phyloP scores from a whole-genome alignment of 1,139 yeast species.

The Nematodospora anomalae region DNA sequence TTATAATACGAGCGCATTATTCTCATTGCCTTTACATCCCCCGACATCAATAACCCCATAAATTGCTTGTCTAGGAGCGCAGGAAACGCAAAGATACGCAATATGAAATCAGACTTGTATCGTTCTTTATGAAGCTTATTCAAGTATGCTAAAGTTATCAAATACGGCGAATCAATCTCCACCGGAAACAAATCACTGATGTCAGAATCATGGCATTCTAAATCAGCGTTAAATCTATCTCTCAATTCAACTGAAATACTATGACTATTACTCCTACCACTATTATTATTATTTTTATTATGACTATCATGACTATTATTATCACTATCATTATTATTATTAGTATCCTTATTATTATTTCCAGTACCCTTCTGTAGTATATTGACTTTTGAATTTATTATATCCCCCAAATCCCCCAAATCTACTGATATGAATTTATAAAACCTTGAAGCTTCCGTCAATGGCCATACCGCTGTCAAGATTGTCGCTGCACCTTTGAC shows the following conservation, averaged over 20 bases:
- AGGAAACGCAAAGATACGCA: conserved; percentile 90
- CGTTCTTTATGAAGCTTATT: conserved; percentile 82
- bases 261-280: too few species aligned
- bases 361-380: conserved; percentile 12
- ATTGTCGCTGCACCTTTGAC: conserved; percentile 97
- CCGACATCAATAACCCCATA: conserved; percentile 72
- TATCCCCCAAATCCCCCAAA: conserved; percentile 79
- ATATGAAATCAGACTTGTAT: conserved; percentile 78
- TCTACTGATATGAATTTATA: conserved; percentile 79
- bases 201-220: conserved; percentile 84
- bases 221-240: conserved; percentile 49
- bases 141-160: conserved; percentile 80
- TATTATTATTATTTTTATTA: conserved; percentile 17
- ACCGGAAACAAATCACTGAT: conserved; percentile 86
- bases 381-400: conserved; percentile 52
- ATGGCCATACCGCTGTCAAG: conserved; percentile 90
- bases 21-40: conserved; percentile 84
- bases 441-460: conserved; percentile 74
- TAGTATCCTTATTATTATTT: too few species aligned
- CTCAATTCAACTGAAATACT: not conserved
- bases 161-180: conserved; percentile 77
- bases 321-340: conserved; percentile 9
- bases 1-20: conserved; percentile 88
- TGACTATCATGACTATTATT: conserved; percentile 1
- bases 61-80: conserved; percentile 82